phyloP scores from a whole-genome alignment of 176 grass and related monocot species.

The Zea mays region DNA sequence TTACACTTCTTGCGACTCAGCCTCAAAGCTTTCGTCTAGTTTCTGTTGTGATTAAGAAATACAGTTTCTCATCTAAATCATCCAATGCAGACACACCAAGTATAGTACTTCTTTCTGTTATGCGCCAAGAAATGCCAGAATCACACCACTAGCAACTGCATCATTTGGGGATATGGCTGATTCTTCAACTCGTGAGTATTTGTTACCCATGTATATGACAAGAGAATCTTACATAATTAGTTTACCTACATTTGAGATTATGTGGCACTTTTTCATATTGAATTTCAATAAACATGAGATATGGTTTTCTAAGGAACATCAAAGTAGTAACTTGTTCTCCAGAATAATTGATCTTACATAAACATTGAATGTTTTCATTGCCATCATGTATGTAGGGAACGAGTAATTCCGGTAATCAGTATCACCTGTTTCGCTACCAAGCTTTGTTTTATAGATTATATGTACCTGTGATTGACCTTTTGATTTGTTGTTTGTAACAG shows the following conservation, averaged over 20 bases:
- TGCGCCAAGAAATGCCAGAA: conserved; percentile 35
- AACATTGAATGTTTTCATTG: not conserved
- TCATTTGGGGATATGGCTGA: conserved; percentile 57
- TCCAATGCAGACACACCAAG: conserved; percentile 42
- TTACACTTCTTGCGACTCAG: conserved; percentile 7
- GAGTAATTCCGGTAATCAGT: not conserved
- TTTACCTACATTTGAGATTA: conserved; percentile 22
- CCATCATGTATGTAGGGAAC: not conserved
- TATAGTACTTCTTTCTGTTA: conserved; percentile 19
- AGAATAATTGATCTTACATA: conserved; percentile 19
- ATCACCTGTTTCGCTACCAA: not conserved
- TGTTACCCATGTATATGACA: conserved; percentile 2
- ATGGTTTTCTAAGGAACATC: not conserved
- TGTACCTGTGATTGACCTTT: not conserved
- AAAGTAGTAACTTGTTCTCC: conserved; percentile 21
- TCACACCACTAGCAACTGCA: conserved; percentile 45
- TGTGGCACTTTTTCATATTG: not conserved
- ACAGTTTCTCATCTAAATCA: conserved; percentile 7
- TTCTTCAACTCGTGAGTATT: conserved; percentile 59
- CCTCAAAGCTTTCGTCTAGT: conserved; percentile 15
- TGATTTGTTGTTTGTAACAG: not conserved
- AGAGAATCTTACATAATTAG: not conserved
- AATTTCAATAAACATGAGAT: conserved; percentile 19
- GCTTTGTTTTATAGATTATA: conserved; percentile 10
- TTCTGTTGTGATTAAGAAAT: not conserved